Base-by-base conservation (phyloP, 108 stramenopile genomes). In the Nitzschia putrida region DNA sequence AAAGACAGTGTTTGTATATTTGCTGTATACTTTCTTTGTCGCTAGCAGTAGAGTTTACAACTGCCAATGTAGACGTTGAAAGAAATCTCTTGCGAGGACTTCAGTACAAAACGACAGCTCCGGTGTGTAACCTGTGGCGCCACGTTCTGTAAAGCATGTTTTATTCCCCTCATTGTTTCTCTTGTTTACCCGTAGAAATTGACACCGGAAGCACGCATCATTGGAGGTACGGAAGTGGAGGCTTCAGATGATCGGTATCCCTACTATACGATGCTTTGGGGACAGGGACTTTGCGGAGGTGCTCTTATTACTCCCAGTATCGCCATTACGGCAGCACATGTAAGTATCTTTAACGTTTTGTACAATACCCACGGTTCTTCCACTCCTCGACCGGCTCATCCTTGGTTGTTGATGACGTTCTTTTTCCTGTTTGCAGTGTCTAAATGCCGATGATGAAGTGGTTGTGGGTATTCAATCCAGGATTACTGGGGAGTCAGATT, bases 261-360 rank as follows among this genome's bases (percentile, higher is more conserved):
- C 16, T 74, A 67, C 24, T 74, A 45, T 42, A 42, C 66, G 5
- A 51, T 67, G 45, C 58, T 74, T 57, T 67, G 63, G 49, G 72
- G 72, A 13, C 0, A 3, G n/a, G 73, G 59, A 0, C 16, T 67
- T 2, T 86, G 85, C 68, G 78, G 78, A 11, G 85, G 73, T 20
- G 51, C 68, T 22, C 55, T 86, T 16, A 77, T 86, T 44, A 74
- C 78, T 14, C 78, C 83, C 20, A 74, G 77, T 55, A 64, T 82
- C 16, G 49, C 82, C 13, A n/a, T 86, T 38, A 80, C 74, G 0
- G 74, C 83, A 4, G 85, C 85, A 4, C 85, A 86, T 21, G 60
- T 61, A 61, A 41, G 60, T 61, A 4, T 13, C 44, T 11, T 11
- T 13, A 9, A n/a, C n/a, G n/a, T n/a, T n/a, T n/a, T n/a, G n/a